Evolutionary conservation across 2,329 filamentous ascomycete genomes (phyloP).

Genomic region (Sarocladiaceae sp.): DNA sequence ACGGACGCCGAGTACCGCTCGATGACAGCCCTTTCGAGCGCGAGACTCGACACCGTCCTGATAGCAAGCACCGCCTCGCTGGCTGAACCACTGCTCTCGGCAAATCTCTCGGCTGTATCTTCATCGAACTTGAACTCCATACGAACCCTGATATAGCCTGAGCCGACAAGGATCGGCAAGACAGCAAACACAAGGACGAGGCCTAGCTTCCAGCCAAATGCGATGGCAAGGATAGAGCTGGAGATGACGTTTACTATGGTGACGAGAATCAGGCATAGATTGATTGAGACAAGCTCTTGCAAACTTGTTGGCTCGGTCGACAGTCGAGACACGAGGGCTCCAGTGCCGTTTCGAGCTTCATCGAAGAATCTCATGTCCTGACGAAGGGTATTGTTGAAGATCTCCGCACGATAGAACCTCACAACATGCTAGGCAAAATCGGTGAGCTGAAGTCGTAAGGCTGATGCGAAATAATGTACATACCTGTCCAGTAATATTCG

Average conservation of each 20-base stretch:
- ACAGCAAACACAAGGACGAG: slow-evolving; percentile 42
- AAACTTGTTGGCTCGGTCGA: slow-evolving; percentile 40
- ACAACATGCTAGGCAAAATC: slow-evolving; percentile 19
- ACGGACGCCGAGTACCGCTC: slow-evolving; percentile 28
- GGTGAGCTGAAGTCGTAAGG: no score
- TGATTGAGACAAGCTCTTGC: slow-evolving; percentile 46
- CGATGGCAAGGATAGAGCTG: slow-evolving; percentile 40
- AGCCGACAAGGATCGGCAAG: slow-evolving; percentile 38
- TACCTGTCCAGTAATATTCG: slow-evolving; percentile 31
- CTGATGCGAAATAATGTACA: no score
- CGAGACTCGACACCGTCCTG: slow-evolving; percentile 44
- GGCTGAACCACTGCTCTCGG: slow-evolving; percentile 43
- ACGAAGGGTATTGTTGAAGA: slow-evolving; percentile 45
- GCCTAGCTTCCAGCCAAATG: slow-evolving; percentile 45
- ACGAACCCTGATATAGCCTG: slow-evolving; percentile 44
- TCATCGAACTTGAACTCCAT: slow-evolving; percentile 43
- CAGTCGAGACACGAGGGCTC: slow-evolving; percentile 32
- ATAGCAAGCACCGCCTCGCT: slow-evolving; percentile 46
- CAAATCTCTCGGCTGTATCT: slow-evolving; percentile 37
- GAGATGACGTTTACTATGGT: slow-evolving; percentile 40
- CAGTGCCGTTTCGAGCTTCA: slow-evolving; percentile 30
- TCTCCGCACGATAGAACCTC: slow-evolving; percentile 30
- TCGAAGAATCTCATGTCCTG: slow-evolving; percentile 51
- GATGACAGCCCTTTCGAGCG: slow-evolving; percentile 39
- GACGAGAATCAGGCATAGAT: slow-evolving; percentile 42